Base-by-base conservation (phyloP, 2,329 filamentous ascomycete genomes). In the Aspergillus sp. region DNA sequence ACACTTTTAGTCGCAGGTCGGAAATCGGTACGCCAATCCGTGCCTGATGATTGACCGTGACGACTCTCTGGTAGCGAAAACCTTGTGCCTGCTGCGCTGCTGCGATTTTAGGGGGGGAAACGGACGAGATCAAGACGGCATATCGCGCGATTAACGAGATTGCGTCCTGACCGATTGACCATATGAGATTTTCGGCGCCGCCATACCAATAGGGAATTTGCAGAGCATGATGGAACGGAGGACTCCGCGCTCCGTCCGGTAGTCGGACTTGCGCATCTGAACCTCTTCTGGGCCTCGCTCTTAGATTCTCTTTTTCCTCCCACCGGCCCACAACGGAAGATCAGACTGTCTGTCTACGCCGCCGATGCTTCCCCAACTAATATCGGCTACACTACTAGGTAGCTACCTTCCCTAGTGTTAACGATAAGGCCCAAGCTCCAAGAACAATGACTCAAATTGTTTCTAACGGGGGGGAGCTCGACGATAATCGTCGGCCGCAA, bases 161-260 rank as follows among this genome's bases (percentile, higher is more conserved):
- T 49, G 44, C 15, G 21, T 27, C 44, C 44, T 49, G 39, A 42
- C 39, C 39, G 39, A 17, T 17, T 42, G n/a, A 17, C 39, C n/a
- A 44, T 8, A 25, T 49, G 47, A 49, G n/a, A 30, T 7, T 30
- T 30, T 30, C 47, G 23, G 23, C 25, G 44, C 11, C 25, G 44
- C 11, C 44, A 25, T 21, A 27, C 19, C 44, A 27, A 25, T 30
- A 13, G 47, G 23, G 15, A n/a, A 25, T 30, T 11, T 25, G 15
- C 13, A 23, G 23, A 49, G 47, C 3, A 30, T 15, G 47, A 8
- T 27, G 25, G 25, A 49, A 49, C 47, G 47, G 47, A 49, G 47
- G 44, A n/a, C 39, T 54, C 52, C 52, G 52, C 27, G 39, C 42
- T 44, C 52, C 38, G 52, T 27, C 52, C 52, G 52, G 52, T 54